Percentiles rank a stretch among this genome's conserved stretches.
Conservation (phyloP, 108 stramenopile species). For the Discostella pseudostelligera region DNA sequence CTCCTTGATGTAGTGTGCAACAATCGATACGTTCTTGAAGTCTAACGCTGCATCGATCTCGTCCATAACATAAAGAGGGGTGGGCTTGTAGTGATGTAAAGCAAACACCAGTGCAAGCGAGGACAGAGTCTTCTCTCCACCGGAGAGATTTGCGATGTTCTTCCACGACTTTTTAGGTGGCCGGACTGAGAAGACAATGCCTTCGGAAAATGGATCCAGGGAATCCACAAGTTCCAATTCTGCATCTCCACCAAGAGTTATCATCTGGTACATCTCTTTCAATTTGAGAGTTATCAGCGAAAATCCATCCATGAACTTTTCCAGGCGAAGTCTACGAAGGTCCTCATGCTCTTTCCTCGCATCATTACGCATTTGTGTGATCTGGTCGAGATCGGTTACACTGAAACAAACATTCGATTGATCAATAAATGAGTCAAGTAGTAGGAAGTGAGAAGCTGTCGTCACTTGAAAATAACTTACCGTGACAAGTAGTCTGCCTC, state of each 20-base stretch:
- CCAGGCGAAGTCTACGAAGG: conserved; percentile 90
- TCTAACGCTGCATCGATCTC: conserved; percentile 99
- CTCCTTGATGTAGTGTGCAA: conserved; percentile 99
- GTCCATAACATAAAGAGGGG: conserved; percentile 99
- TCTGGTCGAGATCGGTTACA: conserved; percentile 88
- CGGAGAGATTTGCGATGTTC: conserved; percentile 96
- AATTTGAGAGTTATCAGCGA: conserved; percentile 93
- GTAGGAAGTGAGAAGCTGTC: background rate
- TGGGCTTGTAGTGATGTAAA: conserved; percentile 99
- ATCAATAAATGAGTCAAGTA: conserved; percentile 11
- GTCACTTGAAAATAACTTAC: conserved; percentile 35
- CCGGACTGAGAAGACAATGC: conserved; percentile 96
- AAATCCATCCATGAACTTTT: conserved; percentile 99
- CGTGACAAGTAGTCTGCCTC: conserved; percentile 84
- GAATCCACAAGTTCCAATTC: conserved; percentile 99
- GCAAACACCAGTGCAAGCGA: conserved; percentile 99
- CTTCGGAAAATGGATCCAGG: conserved; percentile 98
- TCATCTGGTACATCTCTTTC: conserved; percentile 99
- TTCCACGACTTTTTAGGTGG: conserved; percentile 99
- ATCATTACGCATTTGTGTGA: conserved; percentile 82
- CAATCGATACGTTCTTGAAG: conserved; percentile 99
- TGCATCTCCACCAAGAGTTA: conserved; percentile 99
- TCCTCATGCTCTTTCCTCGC: conserved; percentile 88
- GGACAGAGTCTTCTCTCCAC: conserved; percentile 98
- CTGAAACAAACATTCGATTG: conserved; percentile 32